A percentile compares a stretch with the other conserved stretches of the same genome.
These are phyloP conservation scores for Colletotrichum sp. DNA, from an alignment of 2,329 filamentous ascomycete genomes.

Conservation along the genomic window DNA sequence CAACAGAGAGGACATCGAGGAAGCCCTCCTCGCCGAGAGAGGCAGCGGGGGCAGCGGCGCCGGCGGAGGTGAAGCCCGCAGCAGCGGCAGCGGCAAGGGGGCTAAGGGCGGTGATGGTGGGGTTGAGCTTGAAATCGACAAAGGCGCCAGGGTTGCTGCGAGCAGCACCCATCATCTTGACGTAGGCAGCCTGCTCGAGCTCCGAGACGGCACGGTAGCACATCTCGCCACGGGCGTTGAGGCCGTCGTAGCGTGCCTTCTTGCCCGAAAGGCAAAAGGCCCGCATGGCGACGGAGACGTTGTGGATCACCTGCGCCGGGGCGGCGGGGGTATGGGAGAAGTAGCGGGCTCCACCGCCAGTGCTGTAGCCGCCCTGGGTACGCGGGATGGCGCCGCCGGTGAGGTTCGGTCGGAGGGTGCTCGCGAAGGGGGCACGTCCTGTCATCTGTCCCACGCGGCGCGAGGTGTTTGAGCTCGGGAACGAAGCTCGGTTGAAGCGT, in stretches of 20 bases:
- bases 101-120: slow-evolving; percentile 87
- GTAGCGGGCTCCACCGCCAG: slow-evolving; percentile 78
- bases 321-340: slow-evolving; percentile 88
- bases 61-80: slow-evolving; percentile 49
- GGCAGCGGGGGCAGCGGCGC: slow-evolving; percentile 45
- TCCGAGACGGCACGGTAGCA: slow-evolving; percentile 79
- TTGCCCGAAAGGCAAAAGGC: slow-evolving; percentile 93
- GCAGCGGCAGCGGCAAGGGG: slow-evolving; percentile 66
- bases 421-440: slow-evolving; percentile 83
- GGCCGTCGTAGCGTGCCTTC: slow-evolving; percentile 85
- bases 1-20: slow-evolving; percentile 81
- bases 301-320: slow-evolving; percentile 89
- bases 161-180: slow-evolving; percentile 66
- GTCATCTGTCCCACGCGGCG: slow-evolving; percentile 65
- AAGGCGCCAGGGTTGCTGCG: slow-evolving; percentile 73
- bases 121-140: slow-evolving; percentile 87
- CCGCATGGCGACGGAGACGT: slow-evolving; percentile 91
- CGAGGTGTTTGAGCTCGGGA: slow-evolving; percentile 54
- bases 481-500: slow-evolving; percentile 52
- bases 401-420: slow-evolving; percentile 86
- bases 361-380: slow-evolving; percentile 86
- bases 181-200: slow-evolving; percentile 74
- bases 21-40: slow-evolving; percentile 84
- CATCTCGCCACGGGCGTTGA: slow-evolving; percentile 75
- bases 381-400: slow-evolving; percentile 86